phyloP scores from a whole-genome alignment of 2,329 filamentous ascomycete genomes.

The Sporothrix sp. region DNA sequence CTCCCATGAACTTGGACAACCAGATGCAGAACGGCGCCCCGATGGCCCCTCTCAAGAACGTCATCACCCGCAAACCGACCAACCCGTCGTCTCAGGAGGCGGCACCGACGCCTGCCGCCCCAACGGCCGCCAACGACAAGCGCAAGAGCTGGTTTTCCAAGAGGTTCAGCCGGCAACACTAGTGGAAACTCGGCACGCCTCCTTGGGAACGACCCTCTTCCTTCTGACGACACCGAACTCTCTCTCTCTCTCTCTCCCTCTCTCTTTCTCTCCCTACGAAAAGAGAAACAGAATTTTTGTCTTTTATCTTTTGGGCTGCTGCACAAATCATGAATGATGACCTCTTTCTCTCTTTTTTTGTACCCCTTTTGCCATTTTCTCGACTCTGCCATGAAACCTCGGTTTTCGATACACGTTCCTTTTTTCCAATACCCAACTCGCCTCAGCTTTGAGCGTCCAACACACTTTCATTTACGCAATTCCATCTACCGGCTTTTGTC shows the following conservation, averaged over 20 bases:
- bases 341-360: background rate
- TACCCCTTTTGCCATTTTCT: background rate
- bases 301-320: constrained; percentile 5
- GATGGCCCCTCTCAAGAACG: constrained; percentile 3
- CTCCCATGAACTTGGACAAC: background rate
- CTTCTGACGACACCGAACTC: background rate
- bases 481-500: background rate
- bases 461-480: background rate
- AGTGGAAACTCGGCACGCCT: background rate
- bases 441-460: too few species aligned
- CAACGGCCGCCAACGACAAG: constrained; percentile 46
- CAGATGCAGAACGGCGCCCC: background rate
- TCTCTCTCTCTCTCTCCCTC: background rate
- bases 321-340: constrained; percentile 3
- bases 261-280: background rate
- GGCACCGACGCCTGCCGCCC: constrained; percentile 16
- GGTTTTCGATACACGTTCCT: background rate
- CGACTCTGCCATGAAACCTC: background rate
- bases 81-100: constrained; percentile 21
- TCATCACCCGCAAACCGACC: constrained; percentile 22
- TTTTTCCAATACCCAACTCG: background rate
- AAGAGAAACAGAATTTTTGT: background rate
- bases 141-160: constrained; percentile 84
- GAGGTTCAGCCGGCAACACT: constrained; percentile 58
- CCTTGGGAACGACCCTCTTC: background rate